Conservation (phyloP, 495 filamentous ascomycete species). For the Podospora didyma region DNA sequence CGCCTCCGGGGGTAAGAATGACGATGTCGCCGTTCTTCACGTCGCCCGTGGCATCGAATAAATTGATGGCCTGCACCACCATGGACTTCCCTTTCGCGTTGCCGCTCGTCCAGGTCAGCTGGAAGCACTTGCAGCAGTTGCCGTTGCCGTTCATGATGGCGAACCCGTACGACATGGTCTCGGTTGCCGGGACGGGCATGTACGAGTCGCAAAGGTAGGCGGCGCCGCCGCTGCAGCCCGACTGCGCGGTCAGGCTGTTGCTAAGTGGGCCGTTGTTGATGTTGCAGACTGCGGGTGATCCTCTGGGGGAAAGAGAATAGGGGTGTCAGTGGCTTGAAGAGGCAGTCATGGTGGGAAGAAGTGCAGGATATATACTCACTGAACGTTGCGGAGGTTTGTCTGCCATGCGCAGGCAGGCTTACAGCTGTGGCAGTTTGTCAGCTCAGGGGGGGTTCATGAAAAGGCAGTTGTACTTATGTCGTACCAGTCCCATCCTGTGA, state of each 20-base stretch:
- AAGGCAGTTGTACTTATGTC: neutral
- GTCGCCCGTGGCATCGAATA: neutral
- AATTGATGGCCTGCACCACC: conserved; percentile 16
- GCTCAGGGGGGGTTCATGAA: neutral
- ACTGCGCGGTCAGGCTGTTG: conserved; percentile 4
- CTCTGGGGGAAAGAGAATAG: neutral
- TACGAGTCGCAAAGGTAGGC: conserved; percentile 9
- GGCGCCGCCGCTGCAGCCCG: conserved; percentile 2
- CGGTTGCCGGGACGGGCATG: conserved; percentile 3
- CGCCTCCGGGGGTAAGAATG: conserved; percentile 13
- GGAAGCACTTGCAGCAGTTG: conserved; percentile 20
- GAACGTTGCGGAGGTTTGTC: conserved; percentile 4
- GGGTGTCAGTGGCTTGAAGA: neutral
- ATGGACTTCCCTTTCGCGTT: conserved; percentile 10
- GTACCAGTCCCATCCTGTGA: conserved; percentile 19
- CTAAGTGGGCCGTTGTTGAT: conserved; percentile 11
- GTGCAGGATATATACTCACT: neutral
- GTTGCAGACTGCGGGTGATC: conserved; percentile 11
- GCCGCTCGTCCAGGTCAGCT: conserved; percentile 15
- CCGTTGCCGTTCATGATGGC: conserved; percentile 6
- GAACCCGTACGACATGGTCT: conserved; percentile 12
- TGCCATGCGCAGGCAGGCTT: conserved; percentile 16
- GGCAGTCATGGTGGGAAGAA: neutral
- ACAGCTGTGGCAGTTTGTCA: conserved; percentile 2
- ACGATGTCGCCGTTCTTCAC: conserved; percentile 10